phyloP scores from a whole-genome alignment of 768 basidiomycete species.

The Agaricus subrufescens region DNA sequence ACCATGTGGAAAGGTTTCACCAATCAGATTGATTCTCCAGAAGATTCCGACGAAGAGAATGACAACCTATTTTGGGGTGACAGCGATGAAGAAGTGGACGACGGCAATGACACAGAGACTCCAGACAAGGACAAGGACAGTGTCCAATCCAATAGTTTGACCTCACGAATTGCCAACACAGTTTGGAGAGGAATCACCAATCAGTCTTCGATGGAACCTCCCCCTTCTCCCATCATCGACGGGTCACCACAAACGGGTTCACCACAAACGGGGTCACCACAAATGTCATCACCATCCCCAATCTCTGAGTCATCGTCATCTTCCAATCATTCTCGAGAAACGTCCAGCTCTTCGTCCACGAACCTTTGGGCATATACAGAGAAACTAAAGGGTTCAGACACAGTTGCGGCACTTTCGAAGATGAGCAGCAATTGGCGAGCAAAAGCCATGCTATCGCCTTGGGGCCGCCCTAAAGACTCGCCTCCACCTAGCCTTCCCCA shows the following conservation, averaged over 20 bases:
- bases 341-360: slow-evolving; percentile 17
- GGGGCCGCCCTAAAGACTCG: slow-evolving; percentile 23
- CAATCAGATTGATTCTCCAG: slow-evolving; percentile 40
- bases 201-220: slow-evolving; percentile 65
- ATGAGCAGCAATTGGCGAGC: slow-evolving; percentile 75
- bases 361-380: slow-evolving; percentile 69
- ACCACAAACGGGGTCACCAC: background rate
- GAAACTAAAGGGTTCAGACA: slow-evolving; percentile 68
- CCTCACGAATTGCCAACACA: slow-evolving; percentile 37
- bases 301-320: slow-evolving; percentile 17
- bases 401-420: slow-evolving; percentile 66
- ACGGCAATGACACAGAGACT: slow-evolving; percentile 43
- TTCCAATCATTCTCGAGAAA: slow-evolving; percentile 24
- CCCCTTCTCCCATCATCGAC: slow-evolving; percentile 25
- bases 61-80: slow-evolving; percentile 31
- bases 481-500: background rate
- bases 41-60: slow-evolving; percentile 20
- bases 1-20: slow-evolving; percentile 68
- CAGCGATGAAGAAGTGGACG: slow-evolving; percentile 27
- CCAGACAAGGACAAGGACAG: slow-evolving; percentile 12
- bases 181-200: slow-evolving; percentile 78
- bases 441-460: slow-evolving; percentile 46
- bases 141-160: slow-evolving; percentile 9
- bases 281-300: background rate
- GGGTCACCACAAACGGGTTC: background rate